Evolutionary conservation across 2,329 filamentous ascomycete genomes (phyloP).

Genomic region (Aspergillus sp.): DNA sequence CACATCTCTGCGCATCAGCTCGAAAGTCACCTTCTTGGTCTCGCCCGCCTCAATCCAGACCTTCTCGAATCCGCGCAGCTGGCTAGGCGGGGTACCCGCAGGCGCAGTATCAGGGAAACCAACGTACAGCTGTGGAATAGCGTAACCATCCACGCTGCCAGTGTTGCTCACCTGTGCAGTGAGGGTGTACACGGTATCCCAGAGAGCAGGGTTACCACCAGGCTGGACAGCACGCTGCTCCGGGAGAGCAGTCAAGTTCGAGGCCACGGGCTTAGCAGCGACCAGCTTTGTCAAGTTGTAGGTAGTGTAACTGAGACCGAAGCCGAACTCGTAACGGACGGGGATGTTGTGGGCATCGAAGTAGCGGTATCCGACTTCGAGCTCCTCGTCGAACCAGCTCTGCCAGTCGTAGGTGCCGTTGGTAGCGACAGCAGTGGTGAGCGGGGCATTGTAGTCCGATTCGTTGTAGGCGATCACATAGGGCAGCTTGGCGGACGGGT

Average conservation of each 20-base stretch:
- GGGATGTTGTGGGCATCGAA: slow-evolving; percentile 25
- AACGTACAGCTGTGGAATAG: slow-evolving; percentile 63
- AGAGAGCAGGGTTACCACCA: slow-evolving; percentile 46
- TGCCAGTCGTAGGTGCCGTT: slow-evolving; percentile 22
- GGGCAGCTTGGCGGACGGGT: slow-evolving; percentile 74
- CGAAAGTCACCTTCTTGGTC: slow-evolving; percentile 53
- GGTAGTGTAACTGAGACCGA: slow-evolving; percentile 74
- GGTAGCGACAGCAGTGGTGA: slow-evolving; percentile 16
- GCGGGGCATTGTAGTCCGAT: slow-evolving; percentile 62
- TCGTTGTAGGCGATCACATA: slow-evolving; percentile 75
- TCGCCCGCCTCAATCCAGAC: slow-evolving; percentile 38
- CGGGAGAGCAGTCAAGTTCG: slow-evolving; percentile 58
- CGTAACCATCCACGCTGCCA: slow-evolving; percentile 66
- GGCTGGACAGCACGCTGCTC: slow-evolving; percentile 33
- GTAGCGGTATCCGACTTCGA: slow-evolving; percentile 27
- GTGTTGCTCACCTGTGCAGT: slow-evolving; percentile 73
- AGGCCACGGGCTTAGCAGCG: slow-evolving; percentile 51
- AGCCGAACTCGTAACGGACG: slow-evolving; percentile 27
- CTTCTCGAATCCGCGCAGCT: slow-evolving; percentile 67
- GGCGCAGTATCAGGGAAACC: slow-evolving; percentile 27
- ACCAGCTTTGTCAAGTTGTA: slow-evolving; percentile 71
- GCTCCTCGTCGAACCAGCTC: slow-evolving; percentile 21
- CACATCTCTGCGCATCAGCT: slow-evolving; percentile 61
- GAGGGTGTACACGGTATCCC: slow-evolving; percentile 24
- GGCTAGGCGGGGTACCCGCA: slow-evolving; percentile 45